Evolutionary conservation across 495 filamentous ascomycete genomes (phyloP).

Genomic region (Lasiosphaeria ovina): DNA sequence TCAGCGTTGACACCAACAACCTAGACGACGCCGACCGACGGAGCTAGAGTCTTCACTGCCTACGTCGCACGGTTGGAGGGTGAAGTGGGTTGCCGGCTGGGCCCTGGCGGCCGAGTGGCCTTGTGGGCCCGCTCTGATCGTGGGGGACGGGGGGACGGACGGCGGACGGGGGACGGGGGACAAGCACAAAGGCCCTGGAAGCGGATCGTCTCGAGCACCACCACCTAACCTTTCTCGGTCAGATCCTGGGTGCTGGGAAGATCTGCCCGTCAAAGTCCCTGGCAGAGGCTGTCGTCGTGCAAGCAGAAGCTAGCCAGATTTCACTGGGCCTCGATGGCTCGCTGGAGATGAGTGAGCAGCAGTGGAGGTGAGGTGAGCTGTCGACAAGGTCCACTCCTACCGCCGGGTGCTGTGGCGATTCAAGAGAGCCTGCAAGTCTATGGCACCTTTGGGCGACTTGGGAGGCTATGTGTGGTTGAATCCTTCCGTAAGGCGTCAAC

Average conservation of each 20-base stretch:
- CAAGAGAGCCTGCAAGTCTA: constrained; percentile 21
- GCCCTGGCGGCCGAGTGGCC: background rate
- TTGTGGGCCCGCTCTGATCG: constrained; percentile 13
- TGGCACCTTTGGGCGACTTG: constrained; percentile 27
- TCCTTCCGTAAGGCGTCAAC: constrained; percentile 31
- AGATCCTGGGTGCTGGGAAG: constrained; percentile 16
- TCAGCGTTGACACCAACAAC: background rate
- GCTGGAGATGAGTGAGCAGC: no score
- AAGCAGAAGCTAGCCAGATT: constrained; percentile 1
- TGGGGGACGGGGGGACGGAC: constrained; percentile 1
- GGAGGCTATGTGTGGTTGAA: constrained; percentile 30
- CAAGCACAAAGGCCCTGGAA: constrained; percentile 12
- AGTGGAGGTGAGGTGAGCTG: background rate
- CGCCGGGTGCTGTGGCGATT: constrained; percentile 22
- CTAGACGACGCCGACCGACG: background rate
- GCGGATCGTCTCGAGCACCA: constrained; percentile 17
- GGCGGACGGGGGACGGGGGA: constrained; percentile 13
- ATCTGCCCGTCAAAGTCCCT: constrained; percentile 13
- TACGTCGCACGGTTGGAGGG: background rate
- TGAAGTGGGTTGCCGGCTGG: background rate
- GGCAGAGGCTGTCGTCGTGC: constrained; percentile 4
- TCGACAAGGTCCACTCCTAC: constrained; percentile 6
- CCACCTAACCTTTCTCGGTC: constrained; percentile 17
- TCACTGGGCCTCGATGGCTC: background rate
- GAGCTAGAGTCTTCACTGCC: no score